Evolutionary conservation across 2,329 filamentous ascomycete species (phyloP), one percentile per base, ranked within the genome.

Genomic region (Tolypocladium tundrense): DNA sequence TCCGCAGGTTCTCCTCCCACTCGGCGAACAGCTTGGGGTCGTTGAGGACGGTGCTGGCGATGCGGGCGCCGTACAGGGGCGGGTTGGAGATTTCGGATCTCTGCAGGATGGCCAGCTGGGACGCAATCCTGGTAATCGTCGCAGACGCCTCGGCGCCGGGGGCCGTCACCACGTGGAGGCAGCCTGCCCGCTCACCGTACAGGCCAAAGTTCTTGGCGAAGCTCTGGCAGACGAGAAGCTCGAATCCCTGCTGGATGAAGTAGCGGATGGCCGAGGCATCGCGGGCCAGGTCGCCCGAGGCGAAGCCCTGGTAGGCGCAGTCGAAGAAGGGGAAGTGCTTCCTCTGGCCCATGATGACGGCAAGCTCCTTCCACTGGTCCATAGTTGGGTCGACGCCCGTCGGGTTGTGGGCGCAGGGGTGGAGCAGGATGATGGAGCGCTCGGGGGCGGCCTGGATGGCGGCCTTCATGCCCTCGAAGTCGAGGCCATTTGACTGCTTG

Each of bases 141-240:
- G 83, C 77, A 40, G 81, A 69, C 24, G 90, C 88, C 58, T 89
- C 84, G n/a, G 83, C 63, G 1, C 82, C 81, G 0, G 91, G 87
- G 0, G 85, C 79, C 1, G 91, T 88, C 60, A 99, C 86, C 69
- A 92, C 91, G 76, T 99, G 94, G 84, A 99, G 96, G 75, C 90
- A 94, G 57, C 94, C 94, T 5, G 92, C 92, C 65, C 94, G 90
- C 81, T 99, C 90, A 67, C 94, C 93, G 72, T 99, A 99, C 42
- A 99, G 83, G 64, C 94, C 94, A 72, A 97, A 96, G 75, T 95
- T 96, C 86, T 97, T 97, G 72, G 93, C 93, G 73, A 97, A 97
- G 61, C 88, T 93, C 79, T 97, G 93, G 62, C 90, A 90, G 60
- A 97, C 83, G 62, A 90, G 84, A 56, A 96, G 85, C 75, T 91